These are phyloP conservation scores for Pleochaeta shiraiana DNA, from an alignment of 2,329 filamentous ascomycete genomes.

Conservation along the genomic window DNA sequence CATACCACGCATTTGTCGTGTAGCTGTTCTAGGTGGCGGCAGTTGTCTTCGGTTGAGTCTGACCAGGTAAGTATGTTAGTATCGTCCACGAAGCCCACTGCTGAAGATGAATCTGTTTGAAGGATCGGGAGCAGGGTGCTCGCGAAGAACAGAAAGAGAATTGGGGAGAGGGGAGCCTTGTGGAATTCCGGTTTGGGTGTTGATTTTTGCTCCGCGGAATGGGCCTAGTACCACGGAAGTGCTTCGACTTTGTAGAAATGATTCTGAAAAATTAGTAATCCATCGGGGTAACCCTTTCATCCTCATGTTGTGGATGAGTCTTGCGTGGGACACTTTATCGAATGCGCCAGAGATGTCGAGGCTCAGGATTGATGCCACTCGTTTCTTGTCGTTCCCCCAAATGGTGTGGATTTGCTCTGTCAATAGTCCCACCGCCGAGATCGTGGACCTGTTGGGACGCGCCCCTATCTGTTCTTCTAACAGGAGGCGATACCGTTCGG, in stretches of 20 bases:
- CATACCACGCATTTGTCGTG: background rate
- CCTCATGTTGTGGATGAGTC: background rate
- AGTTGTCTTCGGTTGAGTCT: background rate
- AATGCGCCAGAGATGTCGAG: background rate
- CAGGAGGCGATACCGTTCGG: background rate
- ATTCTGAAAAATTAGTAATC: background rate
- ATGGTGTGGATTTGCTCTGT: conserved; percentile 3
- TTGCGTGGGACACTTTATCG: background rate
- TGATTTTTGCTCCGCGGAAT: background rate
- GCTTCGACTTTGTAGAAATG: background rate
- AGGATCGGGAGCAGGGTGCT: conserved; percentile 1
- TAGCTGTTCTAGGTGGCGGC: background rate
- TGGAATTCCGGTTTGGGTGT: background rate
- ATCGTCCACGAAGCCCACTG: background rate
- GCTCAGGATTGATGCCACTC: background rate
- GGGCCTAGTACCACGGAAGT: background rate
- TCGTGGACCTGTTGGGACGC: background rate
- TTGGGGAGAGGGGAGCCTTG: background rate
- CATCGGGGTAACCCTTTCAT: background rate
- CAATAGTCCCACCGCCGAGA: background rate
- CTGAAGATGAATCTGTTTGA: background rate
- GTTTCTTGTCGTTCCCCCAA: background rate
- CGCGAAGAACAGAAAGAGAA: background rate
- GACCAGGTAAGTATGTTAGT: background rate
- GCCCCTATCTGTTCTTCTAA: background rate